Evolutionary conservation across 345 rosid genomes (phyloP).

Genomic region (Eucalyptus guilfoylei): DNA sequence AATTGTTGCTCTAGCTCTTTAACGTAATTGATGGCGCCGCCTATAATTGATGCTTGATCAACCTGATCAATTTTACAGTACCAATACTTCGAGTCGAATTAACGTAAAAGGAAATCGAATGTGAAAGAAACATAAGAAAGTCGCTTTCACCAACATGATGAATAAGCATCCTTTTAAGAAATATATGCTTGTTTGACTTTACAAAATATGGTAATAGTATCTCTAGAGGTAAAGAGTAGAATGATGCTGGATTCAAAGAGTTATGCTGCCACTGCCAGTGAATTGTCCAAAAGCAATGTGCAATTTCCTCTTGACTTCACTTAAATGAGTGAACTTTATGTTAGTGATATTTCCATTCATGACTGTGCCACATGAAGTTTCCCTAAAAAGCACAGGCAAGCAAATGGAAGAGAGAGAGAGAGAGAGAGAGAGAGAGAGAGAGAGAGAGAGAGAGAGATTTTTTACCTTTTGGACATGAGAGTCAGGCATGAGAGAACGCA

Average conservation of each 20-base stretch:
- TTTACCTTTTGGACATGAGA: slow-evolving; percentile 75
- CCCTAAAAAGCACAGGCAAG: neutral
- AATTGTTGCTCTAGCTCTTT: slow-evolving; percentile 27
- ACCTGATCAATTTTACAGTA: slow-evolving; percentile 1
- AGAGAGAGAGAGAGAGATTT: neutral
- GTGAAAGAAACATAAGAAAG: neutral
- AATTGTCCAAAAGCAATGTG: neutral
- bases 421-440: neutral
- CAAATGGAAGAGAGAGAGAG: neutral
- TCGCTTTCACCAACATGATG: neutral
- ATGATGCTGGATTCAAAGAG: neutral
- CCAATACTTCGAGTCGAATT: neutral
- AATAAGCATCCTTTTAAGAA: neutral
- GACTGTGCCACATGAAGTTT: neutral
- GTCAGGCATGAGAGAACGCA: slow-evolving; percentile 80
- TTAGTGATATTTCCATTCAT: neutral
- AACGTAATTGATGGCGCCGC: slow-evolving; percentile 38
- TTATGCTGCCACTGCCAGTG: neutral
- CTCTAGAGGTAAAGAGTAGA: neutral
- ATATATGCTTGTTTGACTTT: neutral
- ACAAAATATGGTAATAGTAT: neutral
- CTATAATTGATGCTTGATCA: slow-evolving; percentile 38
- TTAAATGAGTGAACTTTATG: neutral
- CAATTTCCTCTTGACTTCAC: neutral
- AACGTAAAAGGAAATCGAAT: neutral